These are phyloP conservation scores for Hevea brasiliensis DNA, from an alignment of 345 rosid genomes.

Conservation along the genomic window DNA sequence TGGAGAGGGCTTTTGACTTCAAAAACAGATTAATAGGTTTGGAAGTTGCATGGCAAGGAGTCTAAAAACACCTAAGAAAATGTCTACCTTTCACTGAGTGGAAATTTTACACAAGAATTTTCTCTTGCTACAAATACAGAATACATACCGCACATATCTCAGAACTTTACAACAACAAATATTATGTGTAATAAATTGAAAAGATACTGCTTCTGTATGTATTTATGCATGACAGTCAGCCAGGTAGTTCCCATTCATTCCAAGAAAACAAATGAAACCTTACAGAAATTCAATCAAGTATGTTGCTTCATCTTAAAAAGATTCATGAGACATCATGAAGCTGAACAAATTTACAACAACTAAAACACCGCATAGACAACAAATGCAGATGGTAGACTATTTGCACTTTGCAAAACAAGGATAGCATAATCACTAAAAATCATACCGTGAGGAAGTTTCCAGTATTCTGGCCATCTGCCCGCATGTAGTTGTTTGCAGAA, in stretches of 20 bases:
- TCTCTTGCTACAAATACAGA: not conserved
- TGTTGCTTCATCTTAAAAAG: not conserved
- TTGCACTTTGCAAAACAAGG: not conserved
- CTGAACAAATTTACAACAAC: not conserved
- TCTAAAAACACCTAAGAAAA: not conserved
- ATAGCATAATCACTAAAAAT: not conserved
- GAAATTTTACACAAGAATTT: not conserved
- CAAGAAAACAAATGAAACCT: not conserved
- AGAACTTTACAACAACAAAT: not conserved
- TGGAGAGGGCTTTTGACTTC: not conserved
- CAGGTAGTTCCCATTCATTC: not conserved
- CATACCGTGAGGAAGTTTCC: conserved; percentile 81
- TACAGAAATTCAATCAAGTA: not conserved
- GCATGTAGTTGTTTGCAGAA: conserved; percentile 67
- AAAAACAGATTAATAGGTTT: not conserved
- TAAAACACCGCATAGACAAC: not conserved
- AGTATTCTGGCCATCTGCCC: conserved; percentile 81
- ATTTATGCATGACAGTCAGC: not conserved
- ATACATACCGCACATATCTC: not conserved
- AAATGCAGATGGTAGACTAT: not conserved
- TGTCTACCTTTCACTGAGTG: not conserved
- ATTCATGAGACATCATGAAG: not conserved
- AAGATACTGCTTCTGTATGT: not conserved
- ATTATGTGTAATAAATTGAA: not conserved
- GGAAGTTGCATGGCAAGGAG: not conserved